Percentiles rank a stretch among this genome's conserved stretches.
These are phyloP conservation scores for Plasmodium gonderi DNA, from an alignment of 169 alveolate species.

Conservation along the genomic window DNA sequence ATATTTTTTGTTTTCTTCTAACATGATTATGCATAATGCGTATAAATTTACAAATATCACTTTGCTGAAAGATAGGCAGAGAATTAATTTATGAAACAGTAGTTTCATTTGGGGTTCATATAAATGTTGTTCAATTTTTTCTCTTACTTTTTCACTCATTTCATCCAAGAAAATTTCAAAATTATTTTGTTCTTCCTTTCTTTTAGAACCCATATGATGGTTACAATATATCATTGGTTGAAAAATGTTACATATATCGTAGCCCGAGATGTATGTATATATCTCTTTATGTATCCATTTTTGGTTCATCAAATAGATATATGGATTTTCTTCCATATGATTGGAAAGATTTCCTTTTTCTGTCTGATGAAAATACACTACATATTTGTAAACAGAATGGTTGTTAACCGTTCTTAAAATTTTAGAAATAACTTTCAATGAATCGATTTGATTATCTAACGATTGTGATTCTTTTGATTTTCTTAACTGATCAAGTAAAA, in stretches of 20 bases:
- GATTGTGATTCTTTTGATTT: slow-evolving; percentile 2
- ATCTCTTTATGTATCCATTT: not conserved
- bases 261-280: not conserved
- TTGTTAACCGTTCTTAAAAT: slow-evolving; percentile 1
- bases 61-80: not conserved
- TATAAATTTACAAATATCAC: slow-evolving; percentile 15
- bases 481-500: not conserved
- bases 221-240: not conserved
- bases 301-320: not conserved
- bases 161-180: slow-evolving; percentile 8
- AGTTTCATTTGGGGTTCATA: slow-evolving; percentile 1
- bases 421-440: not conserved
- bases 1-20: not conserved
- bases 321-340: not conserved
- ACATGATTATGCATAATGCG: not conserved
- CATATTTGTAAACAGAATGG: not conserved
- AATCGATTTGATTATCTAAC: slow-evolving; percentile 19
- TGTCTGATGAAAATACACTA: not conserved
- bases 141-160: slow-evolving; percentile 13
- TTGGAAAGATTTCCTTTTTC: not conserved
- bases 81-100: slow-evolving; percentile 30
- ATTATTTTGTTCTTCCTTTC: not conserved
- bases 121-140: slow-evolving; percentile 31
- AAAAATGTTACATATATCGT: not conserved
- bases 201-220: not conserved